A percentile compares a stretch with the other conserved stretches of the same genome.
phyloP scores from a whole-genome alignment of 2,329 filamentous ascomycete species.

The Penicillium sp. region DNA sequence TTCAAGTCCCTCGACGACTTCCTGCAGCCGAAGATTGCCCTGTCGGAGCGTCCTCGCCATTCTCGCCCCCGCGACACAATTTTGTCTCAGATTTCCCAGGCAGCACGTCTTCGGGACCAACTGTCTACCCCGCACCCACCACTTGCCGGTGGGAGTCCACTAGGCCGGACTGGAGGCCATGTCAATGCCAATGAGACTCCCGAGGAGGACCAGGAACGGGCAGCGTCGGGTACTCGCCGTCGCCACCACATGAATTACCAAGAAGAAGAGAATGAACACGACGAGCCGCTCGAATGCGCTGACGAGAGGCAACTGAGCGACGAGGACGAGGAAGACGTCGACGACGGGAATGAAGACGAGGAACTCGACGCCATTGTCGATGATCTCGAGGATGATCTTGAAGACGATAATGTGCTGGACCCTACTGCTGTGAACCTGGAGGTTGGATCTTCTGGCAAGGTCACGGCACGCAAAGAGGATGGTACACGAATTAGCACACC shows the following conservation, averaged over 20 bases:
- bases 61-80: conserved; percentile 64
- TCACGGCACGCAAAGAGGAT: conserved; percentile 90
- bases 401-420: conserved; percentile 73
- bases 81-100: conserved; percentile 75
- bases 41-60: conserved; percentile 73
- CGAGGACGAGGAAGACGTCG: conserved; percentile 66
- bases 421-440: conserved; percentile 91
- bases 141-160: conserved; percentile 23
- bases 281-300: conserved; percentile 83
- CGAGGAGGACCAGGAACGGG: conserved; percentile 43
- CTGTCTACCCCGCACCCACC: conserved; percentile 32
- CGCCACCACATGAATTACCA: conserved; percentile 62
- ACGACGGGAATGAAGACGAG: conserved; percentile 55
- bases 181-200: conserved; percentile 47
- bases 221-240: conserved; percentile 62
- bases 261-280: conserved; percentile 63
- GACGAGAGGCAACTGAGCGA: conserved; percentile 85
- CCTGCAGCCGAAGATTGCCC: conserved; percentile 81
- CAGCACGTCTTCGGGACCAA: conserved; percentile 64
- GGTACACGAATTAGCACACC: conserved; percentile 86
- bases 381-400: conserved; percentile 83
- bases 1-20: conserved; percentile 98
- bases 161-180: conserved; percentile 17
- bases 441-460: conserved; percentile 80
- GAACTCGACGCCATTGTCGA: conserved; percentile 87